Conservation (phyloP, 305 asterid species). For the Euphrasia arctica region DNA sequence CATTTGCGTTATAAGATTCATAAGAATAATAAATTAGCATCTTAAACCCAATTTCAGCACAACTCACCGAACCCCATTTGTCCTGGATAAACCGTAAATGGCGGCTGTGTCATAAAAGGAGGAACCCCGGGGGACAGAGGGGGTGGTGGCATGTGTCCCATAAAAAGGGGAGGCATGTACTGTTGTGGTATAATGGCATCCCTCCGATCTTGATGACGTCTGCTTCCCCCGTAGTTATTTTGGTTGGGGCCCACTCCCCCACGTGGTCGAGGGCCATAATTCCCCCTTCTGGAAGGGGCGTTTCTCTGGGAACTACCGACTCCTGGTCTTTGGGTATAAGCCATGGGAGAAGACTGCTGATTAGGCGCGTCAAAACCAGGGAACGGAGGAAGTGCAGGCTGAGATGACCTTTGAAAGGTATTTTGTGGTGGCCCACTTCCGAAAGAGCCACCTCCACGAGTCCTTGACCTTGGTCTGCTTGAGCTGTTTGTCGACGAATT, state of each 20-base stretch:
- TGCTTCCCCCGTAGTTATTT: background rate
- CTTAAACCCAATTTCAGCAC: background rate
- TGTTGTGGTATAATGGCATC: background rate
- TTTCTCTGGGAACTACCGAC: background rate
- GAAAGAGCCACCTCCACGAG: background rate
- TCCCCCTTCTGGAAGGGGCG: background rate
- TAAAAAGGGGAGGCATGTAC: background rate
- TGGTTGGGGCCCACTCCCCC: background rate
- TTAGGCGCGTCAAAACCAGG: background rate
- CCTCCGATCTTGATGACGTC: slow-evolving; percentile 5
- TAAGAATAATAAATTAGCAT: background rate
- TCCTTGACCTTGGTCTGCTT: background rate
- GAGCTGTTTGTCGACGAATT: background rate
- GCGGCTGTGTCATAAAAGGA: background rate
- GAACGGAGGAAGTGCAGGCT: background rate
- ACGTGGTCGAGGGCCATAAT: background rate
- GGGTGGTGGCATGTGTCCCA: background rate
- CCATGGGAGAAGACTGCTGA: background rate
- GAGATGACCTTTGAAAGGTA: background rate
- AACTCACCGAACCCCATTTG: slow-evolving; percentile 6
- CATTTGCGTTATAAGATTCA: background rate
- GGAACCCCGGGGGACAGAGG: background rate
- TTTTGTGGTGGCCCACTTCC: background rate
- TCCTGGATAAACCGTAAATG: background rate
- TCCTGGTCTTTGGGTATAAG: background rate